Percentiles rank a stretch among this genome's conserved stretches.
Evolutionary conservation across 257 asterid genomes (phyloP).

Genomic region (Fraxinus americana): DNA sequence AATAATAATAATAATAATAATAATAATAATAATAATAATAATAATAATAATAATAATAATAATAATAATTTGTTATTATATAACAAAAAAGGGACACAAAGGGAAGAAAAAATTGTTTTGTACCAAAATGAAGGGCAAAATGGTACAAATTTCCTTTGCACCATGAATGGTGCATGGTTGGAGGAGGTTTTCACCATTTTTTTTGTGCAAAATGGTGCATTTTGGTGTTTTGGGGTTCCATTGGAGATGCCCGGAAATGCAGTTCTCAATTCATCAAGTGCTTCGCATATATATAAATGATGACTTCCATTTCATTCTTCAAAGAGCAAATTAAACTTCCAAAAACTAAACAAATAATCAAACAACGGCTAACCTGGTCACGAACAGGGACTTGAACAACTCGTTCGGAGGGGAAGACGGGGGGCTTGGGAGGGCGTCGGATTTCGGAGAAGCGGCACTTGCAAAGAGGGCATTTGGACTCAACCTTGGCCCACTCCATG

Average conservation of each 20-base stretch:
- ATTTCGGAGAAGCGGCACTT: constrained; percentile 73
- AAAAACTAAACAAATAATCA: constrained; percentile 2
- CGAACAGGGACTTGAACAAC: constrained; percentile 59
- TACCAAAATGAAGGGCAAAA: no score
- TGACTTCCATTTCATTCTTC: background rate
- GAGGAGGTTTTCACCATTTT: no score
- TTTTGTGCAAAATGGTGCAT: no score
- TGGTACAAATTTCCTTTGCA: no score
- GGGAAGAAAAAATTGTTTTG: no score
- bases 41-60: no score
- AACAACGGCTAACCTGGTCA: constrained; percentile 56
- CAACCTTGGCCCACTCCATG: constrained; percentile 85
- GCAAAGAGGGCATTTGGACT: constrained; percentile 74
- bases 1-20: no score
- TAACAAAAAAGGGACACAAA: no score
- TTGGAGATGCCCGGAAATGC: background rate
- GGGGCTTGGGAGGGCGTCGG: constrained; percentile 62
- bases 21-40: no score
- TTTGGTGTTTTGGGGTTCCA: no score
- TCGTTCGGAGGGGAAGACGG: constrained; percentile 57
- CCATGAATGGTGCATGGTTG: no score
- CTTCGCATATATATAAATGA: background rate
- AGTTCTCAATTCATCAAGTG: background rate
- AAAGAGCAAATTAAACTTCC: background rate
- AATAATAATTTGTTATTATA: no score